Evolutionary conservation across 108 stramenopile genomes (phyloP).

Genomic region (Cafeteria roenbergensis): DNA sequence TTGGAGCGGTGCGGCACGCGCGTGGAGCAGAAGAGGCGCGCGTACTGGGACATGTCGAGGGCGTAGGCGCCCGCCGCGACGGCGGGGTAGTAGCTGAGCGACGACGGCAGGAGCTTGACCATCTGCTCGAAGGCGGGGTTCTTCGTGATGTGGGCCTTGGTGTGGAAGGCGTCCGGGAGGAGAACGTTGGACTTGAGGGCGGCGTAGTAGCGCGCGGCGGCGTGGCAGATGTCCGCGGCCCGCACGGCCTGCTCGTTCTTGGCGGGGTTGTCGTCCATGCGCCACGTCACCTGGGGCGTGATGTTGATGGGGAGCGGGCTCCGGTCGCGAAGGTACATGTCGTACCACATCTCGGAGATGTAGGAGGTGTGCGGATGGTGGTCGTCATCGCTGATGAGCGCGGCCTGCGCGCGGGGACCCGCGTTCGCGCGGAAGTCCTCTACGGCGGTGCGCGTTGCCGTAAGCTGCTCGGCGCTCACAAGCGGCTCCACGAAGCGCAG

Average conservation of each 20-base stretch:
- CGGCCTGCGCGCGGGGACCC: conserved; percentile 26
- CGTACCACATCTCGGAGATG: conserved; percentile 33
- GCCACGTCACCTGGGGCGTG: conserved; percentile 29
- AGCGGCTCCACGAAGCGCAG: conserved; percentile 18
- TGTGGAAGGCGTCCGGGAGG: conserved; percentile 17
- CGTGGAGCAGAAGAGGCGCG: conserved; percentile 15
- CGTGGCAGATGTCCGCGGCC: conserved; percentile 6
- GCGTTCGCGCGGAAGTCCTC: conserved; percentile 10
- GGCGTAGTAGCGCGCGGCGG: conserved; percentile 13
- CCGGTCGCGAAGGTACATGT: conserved; percentile 32
- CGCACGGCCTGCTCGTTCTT: conserved; percentile 30
- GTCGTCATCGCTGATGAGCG: conserved; percentile 22
- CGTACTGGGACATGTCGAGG: conserved; percentile 25
- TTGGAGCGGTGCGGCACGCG: conserved; percentile 12
- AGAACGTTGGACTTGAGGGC: conserved; percentile 3
- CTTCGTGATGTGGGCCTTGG: conserved; percentile 3
- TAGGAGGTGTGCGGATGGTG: conserved; percentile 24
- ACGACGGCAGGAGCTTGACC: conserved; percentile 6
- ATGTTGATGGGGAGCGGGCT: conserved; percentile 35
- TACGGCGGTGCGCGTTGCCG: conserved; percentile 15
- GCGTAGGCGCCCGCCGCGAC: conserved; percentile 11
- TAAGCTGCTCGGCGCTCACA: conserved; percentile 15
- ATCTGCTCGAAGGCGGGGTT: neutral
- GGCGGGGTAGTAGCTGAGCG: conserved; percentile 15
- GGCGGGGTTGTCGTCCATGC: conserved; percentile 19